Conservation (phyloP, 2,329 filamentous ascomycete species). For the Fusarium incarnatum region DNA sequence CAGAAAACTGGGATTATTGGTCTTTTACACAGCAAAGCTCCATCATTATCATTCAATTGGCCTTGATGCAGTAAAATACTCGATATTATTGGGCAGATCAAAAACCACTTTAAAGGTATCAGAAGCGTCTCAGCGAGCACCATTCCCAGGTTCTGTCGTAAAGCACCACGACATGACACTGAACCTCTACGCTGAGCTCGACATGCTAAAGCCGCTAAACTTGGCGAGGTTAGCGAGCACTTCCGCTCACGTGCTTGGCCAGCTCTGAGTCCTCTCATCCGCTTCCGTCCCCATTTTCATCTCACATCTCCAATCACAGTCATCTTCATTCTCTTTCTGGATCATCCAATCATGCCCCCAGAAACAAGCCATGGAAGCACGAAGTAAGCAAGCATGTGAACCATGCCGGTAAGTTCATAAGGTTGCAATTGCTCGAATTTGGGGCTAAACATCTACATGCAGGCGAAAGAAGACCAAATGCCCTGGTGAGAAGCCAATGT, state of each 20-base stretch:
- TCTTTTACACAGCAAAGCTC: not conserved
- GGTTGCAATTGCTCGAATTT: fast-evolving
- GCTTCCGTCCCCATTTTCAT: not conserved
- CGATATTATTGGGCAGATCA: not conserved
- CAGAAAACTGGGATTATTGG: not conserved
- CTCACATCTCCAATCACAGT: not conserved
- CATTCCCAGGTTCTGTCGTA: no score
- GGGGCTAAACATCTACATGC: fast-evolving
- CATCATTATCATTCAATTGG: no score
- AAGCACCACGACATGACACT: not conserved
- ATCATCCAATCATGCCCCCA: not conserved
- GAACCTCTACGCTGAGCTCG: not conserved
- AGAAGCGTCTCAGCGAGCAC: no score
- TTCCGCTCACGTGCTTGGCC: slow-evolving; percentile 4
- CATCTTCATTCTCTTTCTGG: not conserved
- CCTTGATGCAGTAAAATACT: no score
- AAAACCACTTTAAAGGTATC: no score
- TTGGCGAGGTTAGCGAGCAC: not conserved
- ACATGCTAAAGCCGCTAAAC: not conserved
- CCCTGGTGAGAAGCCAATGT: slow-evolving; percentile 5
- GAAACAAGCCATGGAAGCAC: slow-evolving; percentile 1
- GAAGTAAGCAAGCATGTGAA: slow-evolving; percentile 23
- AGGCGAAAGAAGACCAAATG: slow-evolving; percentile 26
- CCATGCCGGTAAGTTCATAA: not conserved
- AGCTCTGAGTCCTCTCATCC: not conserved